Evolutionary conservation across 176 grass and related monocot species (phyloP).

Genomic region (Eleusine indica): DNA sequence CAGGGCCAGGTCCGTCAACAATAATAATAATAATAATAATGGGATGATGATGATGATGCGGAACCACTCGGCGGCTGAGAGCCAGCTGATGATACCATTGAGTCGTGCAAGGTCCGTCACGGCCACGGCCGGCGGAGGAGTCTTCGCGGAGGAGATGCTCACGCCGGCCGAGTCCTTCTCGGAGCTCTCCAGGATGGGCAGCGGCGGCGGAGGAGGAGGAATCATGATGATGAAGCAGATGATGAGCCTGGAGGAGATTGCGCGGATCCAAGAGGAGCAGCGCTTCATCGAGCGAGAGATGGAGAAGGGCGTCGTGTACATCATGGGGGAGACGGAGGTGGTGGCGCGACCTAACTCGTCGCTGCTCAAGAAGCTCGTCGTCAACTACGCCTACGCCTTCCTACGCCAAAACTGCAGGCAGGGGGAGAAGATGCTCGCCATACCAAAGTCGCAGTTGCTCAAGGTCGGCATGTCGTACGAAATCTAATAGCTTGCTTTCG

Average conservation of each 20-base stretch:
- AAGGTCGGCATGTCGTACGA: slow-evolving; percentile 88
- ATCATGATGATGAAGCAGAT: neutral
- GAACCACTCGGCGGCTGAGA: slow-evolving; percentile 32
- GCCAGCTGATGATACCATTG: neutral
- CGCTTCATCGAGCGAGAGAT: slow-evolving; percentile 57
- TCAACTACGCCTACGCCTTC: slow-evolving; percentile 74
- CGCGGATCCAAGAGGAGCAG: slow-evolving; percentile 48
- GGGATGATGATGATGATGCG: neutral
- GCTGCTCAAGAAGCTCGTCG: slow-evolving; percentile 58
- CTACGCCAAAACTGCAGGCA: slow-evolving; percentile 67
- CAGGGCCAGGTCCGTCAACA: neutral
- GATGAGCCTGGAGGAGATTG: slow-evolving; percentile 53
- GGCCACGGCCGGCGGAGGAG: too few relatives aligned
- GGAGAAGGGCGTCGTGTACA: slow-evolving; percentile 81
- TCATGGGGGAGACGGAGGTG: slow-evolving; percentile 74
- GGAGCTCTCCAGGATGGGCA: slow-evolving; percentile 45
- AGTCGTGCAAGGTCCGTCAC: slow-evolving; percentile 1
- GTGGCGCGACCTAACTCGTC: slow-evolving; percentile 50
- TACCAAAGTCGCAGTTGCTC: slow-evolving; percentile 64
- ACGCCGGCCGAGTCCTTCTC: slow-evolving; percentile 59
- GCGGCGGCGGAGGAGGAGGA: neutral
- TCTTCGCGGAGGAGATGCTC: slow-evolving; percentile 52
- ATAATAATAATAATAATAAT: too few relatives aligned
- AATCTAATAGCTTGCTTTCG: slow-evolving; percentile 32
- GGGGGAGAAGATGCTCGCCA: slow-evolving; percentile 59